Conservation (phyloP, 2,329 filamentous ascomycete species). For the Ophiostoma sp. region DNA sequence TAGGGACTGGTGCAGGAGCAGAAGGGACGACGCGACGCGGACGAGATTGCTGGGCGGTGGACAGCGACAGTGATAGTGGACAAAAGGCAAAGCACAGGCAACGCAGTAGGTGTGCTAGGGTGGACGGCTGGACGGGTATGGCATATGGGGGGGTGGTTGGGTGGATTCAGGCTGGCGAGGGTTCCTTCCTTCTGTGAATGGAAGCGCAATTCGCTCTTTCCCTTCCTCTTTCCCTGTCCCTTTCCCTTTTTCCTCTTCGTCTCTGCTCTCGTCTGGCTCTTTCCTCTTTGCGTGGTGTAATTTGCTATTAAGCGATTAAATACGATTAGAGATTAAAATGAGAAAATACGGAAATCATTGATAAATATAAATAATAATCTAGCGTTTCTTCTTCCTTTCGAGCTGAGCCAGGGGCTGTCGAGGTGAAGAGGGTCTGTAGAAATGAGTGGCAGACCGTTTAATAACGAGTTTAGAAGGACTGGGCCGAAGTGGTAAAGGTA, state of each 20-base stretch:
- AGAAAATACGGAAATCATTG: not conserved
- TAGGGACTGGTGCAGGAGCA: not conserved
- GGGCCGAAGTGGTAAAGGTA: not conserved
- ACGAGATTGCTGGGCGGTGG: conserved; percentile 7
- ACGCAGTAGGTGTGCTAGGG: not conserved
- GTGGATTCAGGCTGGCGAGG: conserved; percentile 7
- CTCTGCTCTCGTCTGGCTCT: not conserved
- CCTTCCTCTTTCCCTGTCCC: not conserved
- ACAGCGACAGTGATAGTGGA: not conserved
- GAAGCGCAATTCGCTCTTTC: not conserved
- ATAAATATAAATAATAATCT: not conserved
- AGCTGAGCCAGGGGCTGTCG: conserved; percentile 7
- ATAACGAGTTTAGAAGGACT: not conserved
- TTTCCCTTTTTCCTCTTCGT: conserved; percentile 5
- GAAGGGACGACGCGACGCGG: not conserved
- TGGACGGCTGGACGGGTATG: conserved; percentile 5
- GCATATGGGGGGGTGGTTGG: not conserved
- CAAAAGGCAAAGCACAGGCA: not conserved
- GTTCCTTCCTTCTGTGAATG: not conserved
- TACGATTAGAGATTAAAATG: not conserved
- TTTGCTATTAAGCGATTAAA: not conserved
- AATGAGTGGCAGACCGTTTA: not conserved
- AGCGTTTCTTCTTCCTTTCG: conserved; percentile 4
- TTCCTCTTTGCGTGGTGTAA: conserved; percentile 5
- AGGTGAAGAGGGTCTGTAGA: conserved; percentile 4